Percentiles rank a stretch among this genome's conserved stretches.
Evolutionary conservation across 192 early-diverging fungal genomes (phyloP).

Genomic region (Gryganskiella cystojenkinii): DNA sequence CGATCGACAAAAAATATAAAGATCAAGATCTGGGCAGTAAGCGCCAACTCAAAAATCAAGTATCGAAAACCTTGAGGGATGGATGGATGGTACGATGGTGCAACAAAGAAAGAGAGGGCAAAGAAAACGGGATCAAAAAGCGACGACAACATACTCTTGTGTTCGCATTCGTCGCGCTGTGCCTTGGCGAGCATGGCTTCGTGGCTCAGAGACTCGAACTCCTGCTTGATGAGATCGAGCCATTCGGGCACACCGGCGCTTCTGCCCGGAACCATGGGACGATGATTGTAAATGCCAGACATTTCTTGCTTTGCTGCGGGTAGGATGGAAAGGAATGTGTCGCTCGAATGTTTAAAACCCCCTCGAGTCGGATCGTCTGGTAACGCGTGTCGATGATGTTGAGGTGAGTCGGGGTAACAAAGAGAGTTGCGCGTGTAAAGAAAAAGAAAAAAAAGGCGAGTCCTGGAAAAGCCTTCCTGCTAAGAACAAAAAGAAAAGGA

Average conservation of each 20-base stretch:
- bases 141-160: conserved; percentile 70
- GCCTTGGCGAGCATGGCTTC: conserved; percentile 76
- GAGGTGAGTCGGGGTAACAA: no score
- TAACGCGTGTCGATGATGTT: no score
- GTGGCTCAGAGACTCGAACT: conserved; percentile 80
- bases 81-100: neutral
- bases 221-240: conserved; percentile 78
- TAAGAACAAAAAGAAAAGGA: no score
- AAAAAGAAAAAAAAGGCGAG: no score
- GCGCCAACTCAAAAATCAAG: no score
- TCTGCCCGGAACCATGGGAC: conserved; percentile 77
- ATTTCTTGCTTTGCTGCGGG: conserved; percentile 1
- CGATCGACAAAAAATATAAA: no score
- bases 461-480: no score
- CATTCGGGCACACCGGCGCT: conserved; percentile 75
- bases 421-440: no score
- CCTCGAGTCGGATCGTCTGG: neutral
- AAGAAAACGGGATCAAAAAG: neutral
- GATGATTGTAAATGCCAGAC: conserved; percentile 73
- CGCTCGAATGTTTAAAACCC: neutral
- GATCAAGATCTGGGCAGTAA: no score
- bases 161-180: conserved; percentile 87
- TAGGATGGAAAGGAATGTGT: no score
- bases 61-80: no score
- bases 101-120: neutral